Conservation (phyloP, 2,329 filamentous ascomycete species). For the Chlorencoelia australis region DNA sequence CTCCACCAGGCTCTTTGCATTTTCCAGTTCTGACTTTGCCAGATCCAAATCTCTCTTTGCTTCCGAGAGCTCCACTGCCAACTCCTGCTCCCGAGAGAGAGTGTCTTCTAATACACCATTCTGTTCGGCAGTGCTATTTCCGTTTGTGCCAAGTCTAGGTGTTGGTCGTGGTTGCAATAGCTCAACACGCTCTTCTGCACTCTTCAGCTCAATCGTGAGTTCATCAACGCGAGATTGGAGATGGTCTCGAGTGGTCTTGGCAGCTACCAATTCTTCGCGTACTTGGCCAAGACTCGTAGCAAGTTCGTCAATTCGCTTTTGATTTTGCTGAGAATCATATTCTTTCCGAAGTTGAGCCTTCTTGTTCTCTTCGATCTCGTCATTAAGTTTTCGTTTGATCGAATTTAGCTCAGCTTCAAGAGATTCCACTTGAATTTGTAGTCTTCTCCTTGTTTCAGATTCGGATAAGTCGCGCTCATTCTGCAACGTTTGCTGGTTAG, state of each 20-base stretch:
- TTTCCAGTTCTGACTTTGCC: slow-evolving; percentile 69
- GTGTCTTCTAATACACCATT: slow-evolving; percentile 41
- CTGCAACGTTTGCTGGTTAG: slow-evolving; percentile 76
- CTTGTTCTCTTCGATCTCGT: slow-evolving; percentile 76
- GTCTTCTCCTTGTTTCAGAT: slow-evolving; percentile 67
- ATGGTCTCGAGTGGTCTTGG: slow-evolving; percentile 82
- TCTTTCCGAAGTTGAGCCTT: slow-evolving; percentile 77
- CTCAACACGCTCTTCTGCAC: slow-evolving; percentile 77
- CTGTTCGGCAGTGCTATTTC: slow-evolving; percentile 32
- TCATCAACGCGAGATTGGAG: slow-evolving; percentile 84
- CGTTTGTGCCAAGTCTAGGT: slow-evolving; percentile 40
- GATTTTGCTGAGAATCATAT: slow-evolving; percentile 77
- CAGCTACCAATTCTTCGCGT: slow-evolving; percentile 76
- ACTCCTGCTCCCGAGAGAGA: slow-evolving; percentile 62
- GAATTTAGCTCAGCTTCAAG: slow-evolving; percentile 70
- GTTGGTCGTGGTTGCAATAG: slow-evolving; percentile 73
- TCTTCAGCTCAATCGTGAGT: slow-evolving; percentile 75
- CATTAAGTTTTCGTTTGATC: slow-evolving; percentile 72
- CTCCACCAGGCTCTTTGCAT: slow-evolving; percentile 70
- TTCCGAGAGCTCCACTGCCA: slow-evolving; percentile 74
- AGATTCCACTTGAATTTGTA: slow-evolving; percentile 67
- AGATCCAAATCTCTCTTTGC: slow-evolving; percentile 81
- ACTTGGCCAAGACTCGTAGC: slow-evolving; percentile 68
- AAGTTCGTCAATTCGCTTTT: slow-evolving; percentile 88
- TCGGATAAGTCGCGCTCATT: slow-evolving; percentile 87